Base-by-base conservation (phyloP, 768 basidiomycete genomes). In the Amanita jacksonii region DNA sequence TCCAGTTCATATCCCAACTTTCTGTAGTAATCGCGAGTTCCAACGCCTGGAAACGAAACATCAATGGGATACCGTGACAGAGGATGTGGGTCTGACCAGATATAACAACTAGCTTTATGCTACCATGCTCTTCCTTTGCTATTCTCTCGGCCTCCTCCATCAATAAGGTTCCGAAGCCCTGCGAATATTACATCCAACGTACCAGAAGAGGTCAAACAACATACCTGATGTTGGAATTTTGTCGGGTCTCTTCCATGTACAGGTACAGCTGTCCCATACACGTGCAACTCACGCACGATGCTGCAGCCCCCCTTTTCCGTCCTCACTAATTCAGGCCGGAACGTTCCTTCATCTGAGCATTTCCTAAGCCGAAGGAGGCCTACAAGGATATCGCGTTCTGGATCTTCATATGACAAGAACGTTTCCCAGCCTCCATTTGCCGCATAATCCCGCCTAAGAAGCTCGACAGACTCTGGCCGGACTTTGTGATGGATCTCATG, bases 391-490 rank as follows among this genome's bases (percentile, higher is more conserved):
- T 99, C 96, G 43, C 78, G 79, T 62, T 92, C 91, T 5, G 96
- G 94, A 60, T 99, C 96, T 65, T 99, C 96, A 58, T 98, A 99
- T 22, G 93, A 94, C 4, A 99, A 67, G 76, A 99, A 99, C 1
- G 96, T 98, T 66, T 99, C 96, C 96, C 96, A 99, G 36, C 96
- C 93, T 5, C 93, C 94, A 57, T 98, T 99, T 23, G 96, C 96
- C 3, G 85, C 69, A 61, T 99, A 99, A 60, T 99, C 96, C 31
- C 96, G 74, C 46, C 96, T 77, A 25, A 99, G 79, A 3, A 99
- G 80, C 62, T 99, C 96, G 41, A 96, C 86, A 12, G 88, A 85
- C 60, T 94, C 88, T 47, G 93, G 93, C 16, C 92, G 79, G 36
- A 98, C 89, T 66, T 94, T 93, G 69, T 96, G 84, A 59, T 99